A percentile compares a stretch with the other conserved stretches of the same genome.
Conservation (phyloP, 2,329 filamentous ascomycete species). For the Ascochyta fabae region DNA sequence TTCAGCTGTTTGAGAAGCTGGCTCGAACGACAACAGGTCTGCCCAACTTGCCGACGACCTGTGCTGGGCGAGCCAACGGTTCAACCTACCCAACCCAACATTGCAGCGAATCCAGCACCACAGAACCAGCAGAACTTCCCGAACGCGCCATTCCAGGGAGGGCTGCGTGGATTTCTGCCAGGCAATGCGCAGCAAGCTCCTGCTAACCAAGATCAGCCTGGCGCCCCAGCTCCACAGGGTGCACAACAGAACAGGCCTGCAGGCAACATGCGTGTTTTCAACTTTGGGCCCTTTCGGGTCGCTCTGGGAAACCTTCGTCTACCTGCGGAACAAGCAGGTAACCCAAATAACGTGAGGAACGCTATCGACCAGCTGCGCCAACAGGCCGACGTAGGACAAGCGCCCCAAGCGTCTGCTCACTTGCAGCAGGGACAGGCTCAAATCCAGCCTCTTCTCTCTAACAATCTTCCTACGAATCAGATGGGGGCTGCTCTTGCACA, state of each 20-base stretch:
- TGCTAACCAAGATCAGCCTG: conserved; percentile 33
- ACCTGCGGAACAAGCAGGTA: conserved; percentile 35
- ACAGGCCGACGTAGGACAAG: conserved; percentile 31
- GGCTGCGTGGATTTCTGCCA: conserved; percentile 28
- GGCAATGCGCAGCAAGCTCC: conserved; percentile 27
- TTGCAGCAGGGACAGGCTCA: conserved; percentile 22
- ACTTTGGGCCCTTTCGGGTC: conserved; percentile 45
- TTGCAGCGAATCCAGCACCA: conserved; percentile 33
- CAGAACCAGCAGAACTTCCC: conserved; percentile 26
- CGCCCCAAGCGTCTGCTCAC: conserved; percentile 29
- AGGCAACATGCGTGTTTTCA: conserved; percentile 47
- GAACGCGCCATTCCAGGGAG: conserved; percentile 23
- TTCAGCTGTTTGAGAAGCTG: conserved; percentile 94
- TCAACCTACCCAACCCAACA: conserved; percentile 36
- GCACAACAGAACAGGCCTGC: conserved; percentile 31
- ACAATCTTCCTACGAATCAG: conserved; percentile 21
- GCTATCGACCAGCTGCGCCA: conserved; percentile 35
- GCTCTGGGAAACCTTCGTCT: conserved; percentile 45
- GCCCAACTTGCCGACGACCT: conserved; percentile 88
- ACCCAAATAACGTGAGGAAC: conserved; percentile 31
- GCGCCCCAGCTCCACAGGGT: conserved; percentile 24
- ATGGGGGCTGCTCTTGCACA: conserved; percentile 31
- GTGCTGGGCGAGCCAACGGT: conserved; percentile 62
- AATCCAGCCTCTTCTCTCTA: conserved; percentile 10
- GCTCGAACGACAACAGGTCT: conserved; percentile 96